Base-by-base conservation (phyloP, 495 filamentous ascomycete genomes). In the Penicillium turbatum region DNA sequence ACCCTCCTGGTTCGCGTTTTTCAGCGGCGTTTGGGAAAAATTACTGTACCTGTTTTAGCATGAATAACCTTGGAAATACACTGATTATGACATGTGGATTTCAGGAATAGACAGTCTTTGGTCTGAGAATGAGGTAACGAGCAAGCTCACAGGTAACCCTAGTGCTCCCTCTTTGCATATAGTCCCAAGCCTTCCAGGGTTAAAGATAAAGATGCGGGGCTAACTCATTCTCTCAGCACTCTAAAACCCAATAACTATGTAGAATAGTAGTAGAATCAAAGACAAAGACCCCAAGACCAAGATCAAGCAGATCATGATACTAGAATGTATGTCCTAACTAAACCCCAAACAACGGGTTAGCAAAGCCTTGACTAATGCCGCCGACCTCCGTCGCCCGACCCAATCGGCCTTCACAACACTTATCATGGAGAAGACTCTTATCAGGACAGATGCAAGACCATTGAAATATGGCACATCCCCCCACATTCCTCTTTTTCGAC, bases 361-460 rank as follows among this genome's bases (percentile, higher is more conserved):
- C 39, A 57, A 57, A 47, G 40, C 24, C 53, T 50, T 66, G 64
- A 66, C 64, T 66, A 66, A 53, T 32, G 59, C 50, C 38, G 39
- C 12, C 39, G 7, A 63, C 45, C 32, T 51, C 50, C 57, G 47
- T 54, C 9, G 35, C 40, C 40, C 50, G 48, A 39, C 49, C 60
- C 60, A 63, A 63, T 63, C 61, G 64, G 61, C 58, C 57, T 56
- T 17, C 49, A 31, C 50, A 31, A 51, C 32, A 53, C 56, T 61
- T 66, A 66, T 66, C 63, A 54, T 52, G 15, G 27, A 32, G 16
- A 26, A 24, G 8, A 19, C 6, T 15, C 35, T 50, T 60, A 51
- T 51, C 49, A 42, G 29, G 5, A 30, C 12, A 51, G 40, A 54
- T 9, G 2, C 12, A n/a, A n/a, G n/a, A n/a, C n/a, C n/a, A 53